A percentile compares a stretch with the other conserved stretches of the same genome.
These are phyloP conservation scores for Bipolaris sorokiniana DNA, from an alignment of 2,329 filamentous ascomycete genomes.

Conservation along the genomic window DNA sequence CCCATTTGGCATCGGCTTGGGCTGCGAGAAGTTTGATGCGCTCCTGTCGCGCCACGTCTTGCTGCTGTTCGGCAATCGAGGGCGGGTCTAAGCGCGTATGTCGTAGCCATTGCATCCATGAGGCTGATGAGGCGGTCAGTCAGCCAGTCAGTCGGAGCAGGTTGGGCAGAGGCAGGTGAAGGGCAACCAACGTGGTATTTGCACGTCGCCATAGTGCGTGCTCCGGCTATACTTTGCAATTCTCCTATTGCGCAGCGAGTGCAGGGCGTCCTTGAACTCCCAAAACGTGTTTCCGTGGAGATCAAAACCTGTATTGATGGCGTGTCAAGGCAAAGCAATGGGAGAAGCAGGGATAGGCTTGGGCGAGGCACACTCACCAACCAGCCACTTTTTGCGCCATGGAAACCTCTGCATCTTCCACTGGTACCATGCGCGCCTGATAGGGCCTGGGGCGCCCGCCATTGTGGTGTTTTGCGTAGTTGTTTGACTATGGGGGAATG, in stretches of 20 bases:
- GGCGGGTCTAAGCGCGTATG: constrained; percentile 64
- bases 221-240: constrained; percentile 63
- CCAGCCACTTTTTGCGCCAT: constrained; percentile 66
- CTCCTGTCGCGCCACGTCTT: constrained; percentile 62
- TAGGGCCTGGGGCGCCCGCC: constrained; percentile 45
- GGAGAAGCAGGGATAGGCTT: constrained; percentile 9
- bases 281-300: constrained; percentile 69
- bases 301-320: constrained; percentile 58
- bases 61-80: constrained; percentile 63
- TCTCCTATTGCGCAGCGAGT: constrained; percentile 60
- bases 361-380: constrained; percentile 52
- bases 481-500: constrained; percentile 5
- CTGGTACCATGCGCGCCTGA: constrained; percentile 61
- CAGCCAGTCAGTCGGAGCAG: no score
- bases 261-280: constrained; percentile 67
- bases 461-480: constrained; percentile 34
- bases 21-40: constrained; percentile 65
- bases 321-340: constrained; percentile 10
- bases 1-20: constrained; percentile 67
- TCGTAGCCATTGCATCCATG: constrained; percentile 73
- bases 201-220: constrained; percentile 64
- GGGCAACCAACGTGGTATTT: constrained; percentile 59
- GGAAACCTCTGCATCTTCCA: constrained; percentile 68
- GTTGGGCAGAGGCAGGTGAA: neutral
- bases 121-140: constrained; percentile 50